Conservation (phyloP, 805 yeast genomes). For the Ogataea trehalophila region DNA sequence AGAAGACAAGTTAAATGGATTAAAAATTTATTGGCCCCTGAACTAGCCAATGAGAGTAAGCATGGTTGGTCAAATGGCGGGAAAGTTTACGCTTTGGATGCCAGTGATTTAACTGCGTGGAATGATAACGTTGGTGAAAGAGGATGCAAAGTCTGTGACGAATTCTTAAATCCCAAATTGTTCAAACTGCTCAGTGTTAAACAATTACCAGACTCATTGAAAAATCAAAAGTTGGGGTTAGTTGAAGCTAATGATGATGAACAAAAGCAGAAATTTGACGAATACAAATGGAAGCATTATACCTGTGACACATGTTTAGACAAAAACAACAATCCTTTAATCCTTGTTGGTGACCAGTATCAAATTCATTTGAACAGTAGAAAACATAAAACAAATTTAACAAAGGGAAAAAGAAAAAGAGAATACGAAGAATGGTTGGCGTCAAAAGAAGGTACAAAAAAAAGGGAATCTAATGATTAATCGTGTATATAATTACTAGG, state of each 20-base stretch:
- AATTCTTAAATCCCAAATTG: slow-evolving; percentile 17
- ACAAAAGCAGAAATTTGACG: slow-evolving; percentile 7
- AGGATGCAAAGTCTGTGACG: slow-evolving; percentile 46
- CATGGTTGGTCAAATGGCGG: slow-evolving; percentile 55
- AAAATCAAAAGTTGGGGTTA: slow-evolving; percentile 8
- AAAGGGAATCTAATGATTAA: neutral
- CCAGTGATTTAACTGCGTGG: slow-evolving; percentile 71
- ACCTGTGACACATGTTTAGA: slow-evolving; percentile 64
- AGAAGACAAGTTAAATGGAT: slow-evolving; percentile 91
- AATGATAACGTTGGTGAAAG: slow-evolving; percentile 44
- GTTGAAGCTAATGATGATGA: slow-evolving; percentile 1
- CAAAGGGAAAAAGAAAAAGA: slow-evolving; percentile 44
- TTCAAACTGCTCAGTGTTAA: neutral
- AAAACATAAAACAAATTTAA: slow-evolving; percentile 55
- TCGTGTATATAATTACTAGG: neutral
- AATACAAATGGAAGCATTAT: slow-evolving; percentile 56
- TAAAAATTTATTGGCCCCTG: slow-evolving; percentile 59
- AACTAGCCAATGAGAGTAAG: slow-evolving; percentile 43
- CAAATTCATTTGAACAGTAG: slow-evolving; percentile 61
- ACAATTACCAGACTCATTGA: slow-evolving; percentile 18
- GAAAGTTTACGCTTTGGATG: slow-evolving; percentile 63
- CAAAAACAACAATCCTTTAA: slow-evolving; percentile 46
- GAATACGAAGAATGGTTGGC: slow-evolving; percentile 44
- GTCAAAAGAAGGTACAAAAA: neutral
- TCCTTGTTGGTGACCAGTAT: slow-evolving; percentile 76